Percentiles rank a stretch among this genome's conserved stretches.
Conservation (phyloP, 2,329 filamentous ascomycete species). For the Neonectria sp. region DNA sequence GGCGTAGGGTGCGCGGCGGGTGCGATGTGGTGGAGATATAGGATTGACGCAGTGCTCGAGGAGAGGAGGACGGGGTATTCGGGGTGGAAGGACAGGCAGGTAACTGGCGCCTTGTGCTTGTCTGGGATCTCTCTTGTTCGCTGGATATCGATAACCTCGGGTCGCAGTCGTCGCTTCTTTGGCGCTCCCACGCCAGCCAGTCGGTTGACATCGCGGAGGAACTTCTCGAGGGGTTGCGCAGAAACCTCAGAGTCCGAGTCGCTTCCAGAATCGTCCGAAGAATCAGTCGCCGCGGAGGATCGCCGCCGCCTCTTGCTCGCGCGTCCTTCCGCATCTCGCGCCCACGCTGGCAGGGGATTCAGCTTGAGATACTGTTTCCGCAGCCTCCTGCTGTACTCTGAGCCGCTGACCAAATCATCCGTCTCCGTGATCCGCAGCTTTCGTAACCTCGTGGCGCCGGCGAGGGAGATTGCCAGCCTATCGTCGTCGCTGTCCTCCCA, state of each 20-base stretch:
- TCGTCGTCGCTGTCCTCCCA: conserved; percentile 99
- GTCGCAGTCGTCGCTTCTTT: conserved; percentile 81
- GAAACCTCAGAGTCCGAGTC: conserved; percentile 74
- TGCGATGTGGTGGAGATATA: conserved; percentile 91
- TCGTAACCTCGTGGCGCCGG: conserved; percentile 80
- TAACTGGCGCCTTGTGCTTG: conserved; percentile 83
- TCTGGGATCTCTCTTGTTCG: conserved; percentile 88
- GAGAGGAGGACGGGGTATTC: conserved; percentile 90
- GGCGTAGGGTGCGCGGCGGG: conserved; percentile 81
- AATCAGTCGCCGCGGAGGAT: conserved; percentile 68
- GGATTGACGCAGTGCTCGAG: conserved; percentile 85
- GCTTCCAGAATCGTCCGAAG: conserved; percentile 68
- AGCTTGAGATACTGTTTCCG: conserved; percentile 80
- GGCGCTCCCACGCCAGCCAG: conserved; percentile 69
- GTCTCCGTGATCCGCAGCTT: conserved; percentile 86
- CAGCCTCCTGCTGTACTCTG: conserved; percentile 86
- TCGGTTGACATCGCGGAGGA: conserved; percentile 82
- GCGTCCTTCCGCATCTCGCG: conserved; percentile 64
- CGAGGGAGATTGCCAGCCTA: conserved; percentile 85
- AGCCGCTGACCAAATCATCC: conserved; percentile 89
- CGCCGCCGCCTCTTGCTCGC: conserved; percentile 66
- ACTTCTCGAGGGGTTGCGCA: conserved; percentile 82
- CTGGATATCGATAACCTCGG: conserved; percentile 92
- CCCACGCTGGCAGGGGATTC: conserved; percentile 75
- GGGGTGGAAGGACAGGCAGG: conserved; percentile 91